These are phyloP conservation scores for Zygoascus sp. DNA, from an alignment of 1,139 yeast genomes.

Conservation along the genomic window DNA sequence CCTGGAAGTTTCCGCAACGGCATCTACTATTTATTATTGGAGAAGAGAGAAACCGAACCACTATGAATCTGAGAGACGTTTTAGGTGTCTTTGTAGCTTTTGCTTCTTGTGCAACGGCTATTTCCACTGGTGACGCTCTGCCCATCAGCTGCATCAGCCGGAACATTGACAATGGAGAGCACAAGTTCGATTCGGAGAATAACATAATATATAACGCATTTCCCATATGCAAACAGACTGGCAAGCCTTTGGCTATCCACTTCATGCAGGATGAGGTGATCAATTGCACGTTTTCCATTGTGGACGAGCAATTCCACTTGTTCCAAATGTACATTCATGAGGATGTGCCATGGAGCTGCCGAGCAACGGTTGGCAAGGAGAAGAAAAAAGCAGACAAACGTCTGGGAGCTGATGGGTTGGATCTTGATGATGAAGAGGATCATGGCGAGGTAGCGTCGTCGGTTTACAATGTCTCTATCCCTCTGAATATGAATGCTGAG, in stretches of 20 bases:
- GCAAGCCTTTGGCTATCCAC: conserved; percentile 49
- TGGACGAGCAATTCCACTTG: conserved; percentile 66
- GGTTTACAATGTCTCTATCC: conserved; percentile 36
- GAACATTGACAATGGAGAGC: conserved; percentile 72
- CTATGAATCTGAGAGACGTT: no score
- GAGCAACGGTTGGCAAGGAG: conserved; percentile 43
- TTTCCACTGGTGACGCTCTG: conserved; percentile 42
- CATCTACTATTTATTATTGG: neutral
- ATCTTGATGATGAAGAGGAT: conserved; percentile 12
- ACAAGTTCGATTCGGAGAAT: conserved; percentile 52
- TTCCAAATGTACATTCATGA: conserved; percentile 73
- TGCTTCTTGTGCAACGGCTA: neutral
- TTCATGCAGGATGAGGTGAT: conserved; percentile 52
- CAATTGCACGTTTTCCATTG: conserved; percentile 58
- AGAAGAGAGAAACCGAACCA: no score
- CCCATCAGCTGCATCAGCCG: conserved; percentile 60
- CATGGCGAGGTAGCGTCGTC: neutral
- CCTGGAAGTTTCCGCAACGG: no score
- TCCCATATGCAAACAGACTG: conserved; percentile 63
- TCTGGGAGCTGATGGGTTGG: conserved; percentile 6
- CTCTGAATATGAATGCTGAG: conserved; percentile 63
- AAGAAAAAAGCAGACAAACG: conserved; percentile 25
- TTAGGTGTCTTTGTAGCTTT: neutral
- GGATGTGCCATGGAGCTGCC: conserved; percentile 71
- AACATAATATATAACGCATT: conserved; percentile 55